phyloP scores from a whole-genome alignment of 2,329 filamentous ascomycete species.

The Nemania sp. region DNA sequence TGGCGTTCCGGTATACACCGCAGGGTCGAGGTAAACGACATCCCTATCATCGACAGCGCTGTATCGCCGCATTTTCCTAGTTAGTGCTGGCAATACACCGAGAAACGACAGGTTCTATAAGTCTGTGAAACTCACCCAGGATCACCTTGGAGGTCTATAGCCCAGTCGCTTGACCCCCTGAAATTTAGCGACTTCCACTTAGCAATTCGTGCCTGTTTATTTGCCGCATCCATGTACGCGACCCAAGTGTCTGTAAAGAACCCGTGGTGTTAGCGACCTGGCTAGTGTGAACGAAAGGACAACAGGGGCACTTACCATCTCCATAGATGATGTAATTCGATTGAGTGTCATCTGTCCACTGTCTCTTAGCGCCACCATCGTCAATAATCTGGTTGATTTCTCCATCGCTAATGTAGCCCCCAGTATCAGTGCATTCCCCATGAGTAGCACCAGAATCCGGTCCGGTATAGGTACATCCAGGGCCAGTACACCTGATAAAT shows the following conservation, averaged over 20 bases:
- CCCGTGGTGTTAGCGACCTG: not conserved
- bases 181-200: too few species aligned
- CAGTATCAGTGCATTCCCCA: not conserved
- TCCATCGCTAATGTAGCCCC: not conserved
- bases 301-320: too few species aligned
- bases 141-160: too few species aligned
- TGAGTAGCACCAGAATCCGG: not conserved
- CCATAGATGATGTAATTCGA: too few species aligned
- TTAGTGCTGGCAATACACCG: not conserved
- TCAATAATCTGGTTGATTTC: not conserved
- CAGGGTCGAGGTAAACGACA: not conserved
- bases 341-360: too few species aligned
- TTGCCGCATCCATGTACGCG: not conserved
- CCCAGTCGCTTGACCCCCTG: too few species aligned
- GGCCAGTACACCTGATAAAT: not conserved
- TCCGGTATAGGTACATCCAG: not conserved
- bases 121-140: not conserved
- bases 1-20: constrained; percentile 11
- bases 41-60: not conserved
- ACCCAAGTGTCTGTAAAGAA: not conserved
- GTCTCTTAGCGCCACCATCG: not conserved
- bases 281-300: not conserved
- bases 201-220: not conserved
- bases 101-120: not conserved
- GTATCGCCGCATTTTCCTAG: not conserved